A percentile compares a stretch with the other conserved stretches of the same genome.
phyloP scores from a whole-genome alignment of 129 eudicot species.

The Arctium lappa region DNA sequence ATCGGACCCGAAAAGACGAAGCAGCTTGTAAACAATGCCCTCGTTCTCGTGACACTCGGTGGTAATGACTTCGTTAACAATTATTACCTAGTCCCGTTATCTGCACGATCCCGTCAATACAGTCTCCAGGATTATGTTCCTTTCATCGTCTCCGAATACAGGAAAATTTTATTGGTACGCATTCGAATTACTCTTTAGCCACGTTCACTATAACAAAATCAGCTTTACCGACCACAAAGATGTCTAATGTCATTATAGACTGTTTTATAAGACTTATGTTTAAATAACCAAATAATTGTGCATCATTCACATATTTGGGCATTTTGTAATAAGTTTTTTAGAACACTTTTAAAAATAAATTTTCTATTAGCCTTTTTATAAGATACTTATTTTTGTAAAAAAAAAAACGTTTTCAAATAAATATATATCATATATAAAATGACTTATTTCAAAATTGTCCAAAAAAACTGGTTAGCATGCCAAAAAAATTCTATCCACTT shows the following conservation, averaged over 20 bases:
- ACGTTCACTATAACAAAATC: not conserved
- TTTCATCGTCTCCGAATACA: conserved; percentile 55
- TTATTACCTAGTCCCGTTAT: conserved; percentile 57
- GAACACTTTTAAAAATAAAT: too few relatives aligned
- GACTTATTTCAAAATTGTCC: too few relatives aligned
- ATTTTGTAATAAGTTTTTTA: too few relatives aligned
- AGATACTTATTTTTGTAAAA: too few relatives aligned
- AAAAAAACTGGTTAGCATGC: too few relatives aligned
- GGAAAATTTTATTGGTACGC: conserved; percentile 45
- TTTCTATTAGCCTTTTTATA: too few relatives aligned
- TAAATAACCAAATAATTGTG: not conserved
- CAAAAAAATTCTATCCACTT: too few relatives aligned
- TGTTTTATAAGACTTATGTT: not conserved
- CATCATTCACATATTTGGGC: not conserved
- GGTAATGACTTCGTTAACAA: conserved; percentile 87
- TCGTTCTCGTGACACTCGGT: conserved; percentile 57
- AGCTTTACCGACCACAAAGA: not conserved
- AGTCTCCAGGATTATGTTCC: conserved; percentile 46
- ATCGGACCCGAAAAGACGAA: conserved; percentile 39
- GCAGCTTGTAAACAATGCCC: conserved; percentile 40
- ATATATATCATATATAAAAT: too few relatives aligned
- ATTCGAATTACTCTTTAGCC: not conserved
- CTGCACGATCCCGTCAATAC: conserved; percentile 58
- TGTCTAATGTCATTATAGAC: too few relatives aligned
- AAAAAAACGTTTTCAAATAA: too few relatives aligned